These are phyloP conservation scores for Hibiscus tridactylites DNA, from an alignment of 345 rosid species.

Conservation along the genomic window DNA sequence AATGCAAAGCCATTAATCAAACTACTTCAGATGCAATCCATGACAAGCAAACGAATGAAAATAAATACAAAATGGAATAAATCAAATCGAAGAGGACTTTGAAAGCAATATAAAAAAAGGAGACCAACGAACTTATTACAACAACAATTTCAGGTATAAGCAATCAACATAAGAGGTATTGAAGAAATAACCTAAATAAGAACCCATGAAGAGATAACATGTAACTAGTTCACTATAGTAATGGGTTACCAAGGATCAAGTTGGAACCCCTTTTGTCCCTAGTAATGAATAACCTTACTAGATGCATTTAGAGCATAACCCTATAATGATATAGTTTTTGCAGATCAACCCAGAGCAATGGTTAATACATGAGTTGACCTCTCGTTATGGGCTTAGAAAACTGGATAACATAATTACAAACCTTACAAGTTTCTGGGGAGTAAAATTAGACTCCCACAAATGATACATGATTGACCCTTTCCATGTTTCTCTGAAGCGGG, in stretches of 20 bases:
- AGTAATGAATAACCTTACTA: background rate
- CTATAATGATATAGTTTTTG: background rate
- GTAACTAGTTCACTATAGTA: background rate
- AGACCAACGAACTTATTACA: background rate
- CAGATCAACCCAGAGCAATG: background rate
- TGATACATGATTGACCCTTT: constrained; percentile 78
- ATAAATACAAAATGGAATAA: background rate
- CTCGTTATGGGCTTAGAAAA: background rate
- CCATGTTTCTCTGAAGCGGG: constrained; percentile 71
- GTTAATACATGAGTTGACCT: background rate
- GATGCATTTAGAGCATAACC: background rate
- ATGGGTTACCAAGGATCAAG: background rate
- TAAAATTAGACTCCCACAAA: constrained; percentile 95
- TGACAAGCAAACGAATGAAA: background rate
- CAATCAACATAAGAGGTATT: background rate
- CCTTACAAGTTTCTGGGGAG: constrained; percentile 90
- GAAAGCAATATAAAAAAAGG: background rate
- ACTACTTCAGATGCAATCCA: background rate
- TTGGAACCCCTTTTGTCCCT: background rate
- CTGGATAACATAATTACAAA: constrained; percentile 9
- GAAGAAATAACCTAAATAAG: background rate
- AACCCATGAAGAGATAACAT: background rate
- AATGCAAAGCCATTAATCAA: constrained; percentile 6
- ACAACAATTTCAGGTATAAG: background rate
- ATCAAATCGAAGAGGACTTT: background rate